A percentile compares a stretch with the other conserved stretches of the same genome.
phyloP scores from a whole-genome alignment of 306 rosid genomes.

The Rosa chinensis region DNA sequence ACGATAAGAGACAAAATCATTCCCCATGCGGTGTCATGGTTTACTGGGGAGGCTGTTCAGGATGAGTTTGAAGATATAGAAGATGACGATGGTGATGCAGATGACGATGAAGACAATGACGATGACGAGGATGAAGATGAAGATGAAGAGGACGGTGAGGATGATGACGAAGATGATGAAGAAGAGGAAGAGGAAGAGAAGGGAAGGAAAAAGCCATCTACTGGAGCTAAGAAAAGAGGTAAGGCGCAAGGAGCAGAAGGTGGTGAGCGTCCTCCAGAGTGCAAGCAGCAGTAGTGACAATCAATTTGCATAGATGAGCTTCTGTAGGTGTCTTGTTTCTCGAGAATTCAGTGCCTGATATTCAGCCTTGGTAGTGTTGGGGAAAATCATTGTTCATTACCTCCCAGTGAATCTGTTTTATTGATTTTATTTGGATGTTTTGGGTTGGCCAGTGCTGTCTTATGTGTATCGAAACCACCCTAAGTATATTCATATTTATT shows the following conservation, averaged over 20 bases:
- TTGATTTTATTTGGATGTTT: neutral
- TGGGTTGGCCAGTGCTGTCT: conserved; percentile 3
- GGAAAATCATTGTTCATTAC: neutral
- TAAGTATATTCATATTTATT: neutral
- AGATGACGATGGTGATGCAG: conserved; percentile 47
- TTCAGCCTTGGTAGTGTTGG: conserved; percentile 8
- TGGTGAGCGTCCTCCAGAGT: conserved; percentile 73
- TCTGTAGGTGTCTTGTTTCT: neutral
- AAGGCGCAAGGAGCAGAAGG: conserved; percentile 44
- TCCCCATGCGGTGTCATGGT: conserved; percentile 88
- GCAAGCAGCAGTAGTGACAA: conserved; percentile 73
- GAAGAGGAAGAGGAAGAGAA: conserved; percentile 50
- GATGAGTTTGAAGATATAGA: conserved; percentile 70
- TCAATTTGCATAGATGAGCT: neutral
- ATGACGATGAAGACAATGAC: conserved; percentile 32
- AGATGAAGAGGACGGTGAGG: neutral
- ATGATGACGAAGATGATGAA: neutral
- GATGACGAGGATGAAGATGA: conserved; percentile 39
- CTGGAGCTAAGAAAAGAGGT: conserved; percentile 51
- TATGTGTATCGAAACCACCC: neutral
- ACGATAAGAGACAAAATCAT: conserved; percentile 75
- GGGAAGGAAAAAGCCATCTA: conserved; percentile 39
- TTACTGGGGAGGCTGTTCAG: conserved; percentile 79
- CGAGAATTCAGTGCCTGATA: neutral
- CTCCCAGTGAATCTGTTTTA: neutral